These are phyloP conservation scores for Tolypocladium sp. DNA, from an alignment of 2,329 filamentous ascomycete genomes.

Conservation along the genomic window DNA sequence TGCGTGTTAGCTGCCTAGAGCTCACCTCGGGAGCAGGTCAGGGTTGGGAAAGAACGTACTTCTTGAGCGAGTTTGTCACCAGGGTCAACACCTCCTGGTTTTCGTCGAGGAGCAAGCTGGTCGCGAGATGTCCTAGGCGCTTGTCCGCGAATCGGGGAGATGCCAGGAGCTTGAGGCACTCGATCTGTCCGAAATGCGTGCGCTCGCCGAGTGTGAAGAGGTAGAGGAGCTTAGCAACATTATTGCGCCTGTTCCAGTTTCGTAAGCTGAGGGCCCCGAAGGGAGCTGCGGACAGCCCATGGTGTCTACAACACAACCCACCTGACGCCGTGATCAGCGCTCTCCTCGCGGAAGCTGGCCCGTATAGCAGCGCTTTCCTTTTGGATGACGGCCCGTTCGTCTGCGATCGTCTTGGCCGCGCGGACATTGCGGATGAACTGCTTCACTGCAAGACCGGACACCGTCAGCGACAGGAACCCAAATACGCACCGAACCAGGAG, in stretches of 20 bases:
- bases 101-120: conserved; percentile 91
- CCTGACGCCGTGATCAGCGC: conserved; percentile 83
- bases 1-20: conserved; percentile 5
- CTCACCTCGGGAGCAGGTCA: background rate
- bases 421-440: conserved; percentile 99
- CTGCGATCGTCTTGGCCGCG: conserved; percentile 96
- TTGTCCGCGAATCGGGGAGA: conserved; percentile 98
- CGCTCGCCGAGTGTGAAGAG: conserved; percentile 95
- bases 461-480: background rate
- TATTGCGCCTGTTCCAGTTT: conserved; percentile 65
- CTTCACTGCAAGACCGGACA: conserved; percentile 57
- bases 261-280: background rate
- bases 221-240: conserved; percentile 96
- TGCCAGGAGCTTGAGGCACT: conserved; percentile 94
- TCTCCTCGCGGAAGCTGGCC: conserved; percentile 96
- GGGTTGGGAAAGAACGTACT: conserved; percentile 42
- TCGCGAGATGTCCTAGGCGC: conserved; percentile 87
- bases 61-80: conserved; percentile 96
- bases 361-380: conserved; percentile 98
- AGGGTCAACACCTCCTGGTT: conserved; percentile 97
- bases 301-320: conserved; percentile 32
- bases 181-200: conserved; percentile 98
- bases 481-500: background rate
- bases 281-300: background rate
- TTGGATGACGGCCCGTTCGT: conserved; percentile 95